These are phyloP conservation scores for Penicillium nordicum DNA, from an alignment of 2,329 filamentous ascomycete species.

Conservation along the genomic window DNA sequence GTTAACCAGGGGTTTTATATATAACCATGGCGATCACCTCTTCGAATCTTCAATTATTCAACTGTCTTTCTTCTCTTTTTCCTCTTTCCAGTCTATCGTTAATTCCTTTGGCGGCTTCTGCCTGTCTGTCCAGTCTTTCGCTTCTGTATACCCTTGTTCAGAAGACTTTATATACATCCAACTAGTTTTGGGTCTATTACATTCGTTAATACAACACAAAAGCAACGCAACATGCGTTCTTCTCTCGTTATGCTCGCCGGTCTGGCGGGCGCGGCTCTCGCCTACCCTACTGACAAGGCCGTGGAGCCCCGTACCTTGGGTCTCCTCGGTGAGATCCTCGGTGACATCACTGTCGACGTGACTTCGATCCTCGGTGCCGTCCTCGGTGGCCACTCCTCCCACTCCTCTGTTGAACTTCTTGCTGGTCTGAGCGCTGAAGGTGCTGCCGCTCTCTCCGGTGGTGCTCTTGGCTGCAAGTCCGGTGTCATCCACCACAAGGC, in stretches of 20 bases:
- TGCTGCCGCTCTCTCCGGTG: conserved; percentile 36
- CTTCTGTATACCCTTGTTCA: conserved; percentile 11
- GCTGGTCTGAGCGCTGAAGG: conserved; percentile 31
- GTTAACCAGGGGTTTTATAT: conserved; percentile 37
- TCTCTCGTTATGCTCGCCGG: conserved; percentile 32
- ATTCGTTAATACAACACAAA: conserved; percentile 15
- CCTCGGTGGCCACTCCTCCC: conserved; percentile 19
- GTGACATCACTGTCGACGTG: conserved; percentile 22
- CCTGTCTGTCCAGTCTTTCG: conserved; percentile 18
- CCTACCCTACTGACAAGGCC: conserved; percentile 28
- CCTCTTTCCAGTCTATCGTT: conserved; percentile 34
- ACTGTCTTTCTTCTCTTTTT: conserved; percentile 19
- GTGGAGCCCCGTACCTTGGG: conserved; percentile 29
- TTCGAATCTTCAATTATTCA: conserved; percentile 1
- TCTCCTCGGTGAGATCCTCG: conserved; percentile 17
- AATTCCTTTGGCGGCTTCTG: conserved; percentile 22
- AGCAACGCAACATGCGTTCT: conserved; percentile 24
- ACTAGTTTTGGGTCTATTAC: conserved; percentile 16
- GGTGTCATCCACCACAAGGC: conserved; percentile 26
- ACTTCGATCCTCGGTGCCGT: conserved; percentile 22
- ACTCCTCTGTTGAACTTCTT: conserved; percentile 21
- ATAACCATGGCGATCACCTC: conserved; percentile 24
- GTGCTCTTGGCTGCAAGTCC: conserved; percentile 35
- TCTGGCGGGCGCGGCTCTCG: conserved; percentile 33
- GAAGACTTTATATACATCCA: conserved; percentile 15